Conservation (phyloP, 805 yeast genomes). For the Myxozyma udenii region DNA sequence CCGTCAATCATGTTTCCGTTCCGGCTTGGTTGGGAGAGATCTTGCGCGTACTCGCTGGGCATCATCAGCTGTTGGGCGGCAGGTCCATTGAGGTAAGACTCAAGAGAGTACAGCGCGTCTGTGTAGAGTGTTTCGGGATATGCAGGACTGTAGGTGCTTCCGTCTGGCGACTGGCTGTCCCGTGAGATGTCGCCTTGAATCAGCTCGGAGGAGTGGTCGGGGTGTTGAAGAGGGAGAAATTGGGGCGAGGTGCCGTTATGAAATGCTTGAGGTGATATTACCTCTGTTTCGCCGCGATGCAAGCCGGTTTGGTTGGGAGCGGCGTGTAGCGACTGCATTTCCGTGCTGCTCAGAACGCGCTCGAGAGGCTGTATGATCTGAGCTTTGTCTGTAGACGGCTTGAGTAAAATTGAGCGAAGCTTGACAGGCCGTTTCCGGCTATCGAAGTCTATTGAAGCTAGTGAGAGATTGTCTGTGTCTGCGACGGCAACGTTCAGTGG, state of each 20-base stretch:
- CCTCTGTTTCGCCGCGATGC: not conserved
- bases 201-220: not conserved
- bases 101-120: conserved; percentile 25
- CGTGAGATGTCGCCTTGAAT: not conserved
- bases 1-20: not conserved
- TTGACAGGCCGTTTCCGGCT: conserved; percentile 7
- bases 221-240: not conserved
- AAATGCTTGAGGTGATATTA: not conserved
- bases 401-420: conserved; percentile 20
- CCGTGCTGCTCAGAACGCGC: not conserved
- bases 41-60: not conserved
- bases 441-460: not conserved
- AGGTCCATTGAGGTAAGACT: conserved; percentile 10
- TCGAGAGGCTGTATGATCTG: conserved; percentile 13
- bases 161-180: not conserved
- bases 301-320: not conserved
- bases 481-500: not conserved
- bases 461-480: not conserved
- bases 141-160: not conserved
- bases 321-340: not conserved
- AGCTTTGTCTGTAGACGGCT: conserved; percentile 12
- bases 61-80: not conserved
- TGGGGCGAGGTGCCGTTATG: not conserved
- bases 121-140: conserved; percentile 5
- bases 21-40: not conserved